Percentiles rank a stretch among this genome's conserved stretches.
These are phyloP conservation scores for Sapria himalayana DNA, from an alignment of 345 rosid species.

Conservation along the genomic window DNA sequence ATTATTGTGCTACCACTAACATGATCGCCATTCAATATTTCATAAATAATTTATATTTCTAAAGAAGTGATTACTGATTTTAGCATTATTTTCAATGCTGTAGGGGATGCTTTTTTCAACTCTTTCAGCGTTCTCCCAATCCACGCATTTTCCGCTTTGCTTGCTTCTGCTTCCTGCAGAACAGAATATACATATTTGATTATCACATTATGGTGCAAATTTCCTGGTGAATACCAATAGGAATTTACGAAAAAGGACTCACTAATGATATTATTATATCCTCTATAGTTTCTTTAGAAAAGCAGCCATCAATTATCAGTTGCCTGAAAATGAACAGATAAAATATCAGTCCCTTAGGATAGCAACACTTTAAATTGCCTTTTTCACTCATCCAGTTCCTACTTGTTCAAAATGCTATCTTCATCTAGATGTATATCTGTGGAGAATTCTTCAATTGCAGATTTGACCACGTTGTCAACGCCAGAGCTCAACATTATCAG, in stretches of 20 bases:
- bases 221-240: neutral
- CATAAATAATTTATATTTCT: too few relatives aligned
- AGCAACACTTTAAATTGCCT: too few relatives aligned
- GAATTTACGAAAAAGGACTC: constrained; percentile 17
- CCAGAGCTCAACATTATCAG: constrained; percentile 54
- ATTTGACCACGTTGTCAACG: constrained; percentile 24
- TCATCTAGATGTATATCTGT: constrained; percentile 34
- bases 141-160: constrained; percentile 73
- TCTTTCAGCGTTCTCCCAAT: constrained; percentile 47
- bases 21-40: too few relatives aligned
- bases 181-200: constrained; percentile 4
- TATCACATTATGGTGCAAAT: neutral
- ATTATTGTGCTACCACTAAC: too few relatives aligned
- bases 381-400: too few relatives aligned
- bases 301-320: constrained; percentile 46
- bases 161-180: constrained; percentile 49
- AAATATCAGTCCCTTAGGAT: too few relatives aligned
- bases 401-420: constrained; percentile 60
- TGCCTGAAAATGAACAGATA: constrained; percentile 36
- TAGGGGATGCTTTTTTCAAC: constrained; percentile 64
- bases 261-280: constrained; percentile 66
- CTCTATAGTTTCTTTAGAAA: constrained; percentile 42
- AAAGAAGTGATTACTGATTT: constrained; percentile 35
- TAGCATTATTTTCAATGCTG: constrained; percentile 54
- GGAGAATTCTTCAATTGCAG: constrained; percentile 56